Base-by-base conservation (phyloP, 2,329 filamentous ascomycete species). In the Colletotrichum sp. region DNA sequence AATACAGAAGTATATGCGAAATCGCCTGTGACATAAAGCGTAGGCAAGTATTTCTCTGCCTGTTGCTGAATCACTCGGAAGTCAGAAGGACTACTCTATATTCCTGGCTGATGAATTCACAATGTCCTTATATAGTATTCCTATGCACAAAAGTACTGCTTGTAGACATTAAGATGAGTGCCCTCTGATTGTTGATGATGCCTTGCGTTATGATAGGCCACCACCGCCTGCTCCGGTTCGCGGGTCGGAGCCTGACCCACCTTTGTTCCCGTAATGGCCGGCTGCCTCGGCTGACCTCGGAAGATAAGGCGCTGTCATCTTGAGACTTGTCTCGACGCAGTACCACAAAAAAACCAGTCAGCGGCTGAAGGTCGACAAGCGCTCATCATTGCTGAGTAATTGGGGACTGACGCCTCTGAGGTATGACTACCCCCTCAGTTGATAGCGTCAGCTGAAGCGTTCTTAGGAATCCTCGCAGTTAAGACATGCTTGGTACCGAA, bases 51-150 rank as follows among this genome's bases (percentile, higher is more conserved):
- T 21, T 21, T 13, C 18, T 21, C 16, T 21, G 44, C 44, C 44
- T 21, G 10, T 49, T 21, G 44, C 10, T 6, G n/a, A 49, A 13
- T 49, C n/a, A 49, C 44, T 49, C n/a, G 3, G n/a, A 21, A 21
- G 44, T 21, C 44, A 49, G 44, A 49, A 4, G 4, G 10, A 13
- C 6, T 21, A 6, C 18, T 49, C 10, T 12, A 7, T 13, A 13
- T 7, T 49, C 10, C 44, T 13, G 44, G n/a, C 18, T 21, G 0
- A 13, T 7, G 10, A 21, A 21, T 21, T 44, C 18, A 44, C 18
- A n/a, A 2, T 12, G 18, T 21, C 2, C 44, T 4, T 21, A 4
- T 21, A 12, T 12, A 1, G n/a, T 1, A 21, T 49, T n/a, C n/a
- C 3, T 7, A 21, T 49, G 2, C 44, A 21, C n/a, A 49, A 2